Base-by-base conservation (phyloP, 2,329 filamentous ascomycete genomes). In the Albifimbria verrucaria region DNA sequence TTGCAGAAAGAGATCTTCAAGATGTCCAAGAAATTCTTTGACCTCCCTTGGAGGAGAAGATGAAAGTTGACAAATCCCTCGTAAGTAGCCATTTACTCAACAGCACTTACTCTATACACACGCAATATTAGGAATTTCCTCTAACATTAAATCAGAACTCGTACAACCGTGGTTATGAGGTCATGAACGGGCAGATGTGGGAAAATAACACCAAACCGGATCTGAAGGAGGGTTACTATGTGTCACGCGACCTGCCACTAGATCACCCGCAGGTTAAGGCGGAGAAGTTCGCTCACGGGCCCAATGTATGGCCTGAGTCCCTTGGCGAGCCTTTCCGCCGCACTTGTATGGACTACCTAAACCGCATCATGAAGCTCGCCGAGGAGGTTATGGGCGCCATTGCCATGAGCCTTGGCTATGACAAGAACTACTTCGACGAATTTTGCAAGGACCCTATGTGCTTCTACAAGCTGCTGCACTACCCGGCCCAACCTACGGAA, bases 81-180 rank as follows among this genome's bases (percentile, higher is more conserved):
- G 32, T 39, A 39, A 39, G 32, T 39, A 39, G 32, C 32, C 32
- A 39, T 5, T 39, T 39, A 39, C 32, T 39, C 11, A 12, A n/a
- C 32, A 39, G 32, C 32, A 12, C 18, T 39, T 12, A 39, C 32
- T 39, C 32, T 39, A 12, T 39, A 39, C 32, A 39, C 32, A 39
- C 32, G 32, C 32, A 39, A 39, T n/a, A 39, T 15, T 12, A 12
- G 4, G 12, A 39, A 39, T 39, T 12, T 15, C 15, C 18, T 4
- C 32, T 39, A 39, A 39, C 32, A 39, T 6, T 4, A 50, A 61
- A 65, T 26, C 58, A 70, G 59, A 64, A 72, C 59, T 65, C 66
- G 54, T 68, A 71, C 61, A 74, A 78, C 57, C 69, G 78, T 47
- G 78, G 78, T 20, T 81, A 81, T 57, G 78, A 81, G 57, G 65